phyloP scores from a whole-genome alignment of 345 rosid species.

The Linum tenue region DNA sequence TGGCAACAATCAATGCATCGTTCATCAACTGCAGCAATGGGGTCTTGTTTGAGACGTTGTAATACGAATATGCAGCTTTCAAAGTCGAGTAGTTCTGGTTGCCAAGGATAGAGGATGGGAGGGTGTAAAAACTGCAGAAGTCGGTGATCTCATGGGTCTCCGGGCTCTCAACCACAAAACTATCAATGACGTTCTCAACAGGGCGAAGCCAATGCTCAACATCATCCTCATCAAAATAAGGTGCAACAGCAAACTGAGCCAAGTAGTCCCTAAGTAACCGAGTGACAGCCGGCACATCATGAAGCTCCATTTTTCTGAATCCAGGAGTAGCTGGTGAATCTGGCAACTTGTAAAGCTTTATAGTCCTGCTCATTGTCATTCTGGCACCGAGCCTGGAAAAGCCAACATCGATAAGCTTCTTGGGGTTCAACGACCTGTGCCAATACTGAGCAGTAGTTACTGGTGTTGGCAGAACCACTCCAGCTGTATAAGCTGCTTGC shows the following conservation, averaged over 20 bases:
- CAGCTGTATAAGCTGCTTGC: conserved; percentile 97
- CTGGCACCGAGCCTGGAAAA: conserved; percentile 85
- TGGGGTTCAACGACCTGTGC: conserved; percentile 95
- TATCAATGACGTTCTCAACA: conserved; percentile 62
- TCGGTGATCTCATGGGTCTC: conserved; percentile 79
- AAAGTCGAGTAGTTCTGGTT: conserved; percentile 56
- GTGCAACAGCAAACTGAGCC: conserved; percentile 64
- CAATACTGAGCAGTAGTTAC: conserved; percentile 83
- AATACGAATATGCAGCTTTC: conserved; percentile 95
- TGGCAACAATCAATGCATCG: conserved; percentile 68
- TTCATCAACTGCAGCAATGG: conserved; percentile 89
- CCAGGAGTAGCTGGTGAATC: conserved; percentile 74
- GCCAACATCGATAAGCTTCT: conserved; percentile 94
- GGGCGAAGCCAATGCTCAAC: conserved; percentile 97
- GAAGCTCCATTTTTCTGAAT: conserved; percentile 76
- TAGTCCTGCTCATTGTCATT: conserved; percentile 96
- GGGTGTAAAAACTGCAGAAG: conserved; percentile 90
- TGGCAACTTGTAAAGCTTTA: conserved; percentile 75
- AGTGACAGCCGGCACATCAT: conserved; percentile 83
- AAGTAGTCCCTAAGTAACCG: conserved; percentile 63
- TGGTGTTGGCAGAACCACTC: conserved; percentile 87
- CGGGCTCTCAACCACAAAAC: conserved; percentile 78
- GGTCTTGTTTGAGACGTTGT: conserved; percentile 73
- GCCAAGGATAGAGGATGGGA: conserved; percentile 91
- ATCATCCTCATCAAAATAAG: conserved; percentile 76